Evolutionary conservation across 1,284 basidiomycete genomes (phyloP), one percentile per base, ranked within the genome.

Genomic region (Apiotrichum veenhuisii): DNA sequence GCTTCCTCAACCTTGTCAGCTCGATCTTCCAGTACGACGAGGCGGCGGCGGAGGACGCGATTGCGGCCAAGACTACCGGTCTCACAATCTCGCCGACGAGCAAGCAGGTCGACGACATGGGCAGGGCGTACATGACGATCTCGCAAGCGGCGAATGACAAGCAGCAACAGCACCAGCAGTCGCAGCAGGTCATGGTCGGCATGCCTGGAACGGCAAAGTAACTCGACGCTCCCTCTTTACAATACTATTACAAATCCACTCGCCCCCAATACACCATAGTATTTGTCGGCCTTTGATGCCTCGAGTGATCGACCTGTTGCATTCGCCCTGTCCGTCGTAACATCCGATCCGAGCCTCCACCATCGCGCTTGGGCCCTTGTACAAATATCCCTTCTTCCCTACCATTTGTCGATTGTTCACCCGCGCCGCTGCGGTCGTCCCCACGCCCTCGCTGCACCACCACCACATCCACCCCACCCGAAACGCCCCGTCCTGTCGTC

Each of bases 61-160:
- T 65, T 43, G 50, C 61, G 15, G 56, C 54, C 40, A 53, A 53
- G 38, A 33, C 52, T 18, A 37, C 52, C 1, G 51, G 33, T 23
- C 38, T 52, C 40, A 42, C 45, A 10, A 48, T 48, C 20, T 37
- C 42, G 17, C 41, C 41, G 9, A 34, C n/a, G 10, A 37, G 17
- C 41, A 36, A 37, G 41, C 46, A 48, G 46, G 46, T 48, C 33
- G 51, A 50, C 47, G 56, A 58, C 22, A 38, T 53, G 23, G 40
- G 52, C 40, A 42, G 71, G 36, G 72, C 76, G 0, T 78, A 77
- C 60, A 52, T 78, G 37, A 78, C 77, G 22, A 74, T 78, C 27
- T 77, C 76, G 1, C 72, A 77, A 53, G 69, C 67, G 12, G 67
- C 67, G 17, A 67, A 66, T 43, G 65, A 69, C 38, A 67, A 69